Percentiles rank a stretch among this genome's conserved stretches.
Conservation (phyloP, 345 rosid genomes). For the Hirschfeldia incana region DNA sequence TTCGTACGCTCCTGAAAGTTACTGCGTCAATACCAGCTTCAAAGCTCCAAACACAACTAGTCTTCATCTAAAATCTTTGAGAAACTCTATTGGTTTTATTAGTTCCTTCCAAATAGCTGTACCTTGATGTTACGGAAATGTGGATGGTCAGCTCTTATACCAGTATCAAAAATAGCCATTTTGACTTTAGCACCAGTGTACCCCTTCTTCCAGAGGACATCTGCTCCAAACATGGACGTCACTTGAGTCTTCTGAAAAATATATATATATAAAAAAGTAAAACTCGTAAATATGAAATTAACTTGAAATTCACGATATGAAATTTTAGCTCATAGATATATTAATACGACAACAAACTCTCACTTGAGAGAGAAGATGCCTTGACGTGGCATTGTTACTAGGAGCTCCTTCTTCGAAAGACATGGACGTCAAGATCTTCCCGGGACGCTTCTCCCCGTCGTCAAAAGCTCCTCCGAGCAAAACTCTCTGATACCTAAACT, state of each 20-base stretch:
- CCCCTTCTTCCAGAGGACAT: conserved; percentile 86
- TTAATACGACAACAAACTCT: neutral
- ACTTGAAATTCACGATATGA: neutral
- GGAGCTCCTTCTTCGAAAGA: conserved; percentile 56
- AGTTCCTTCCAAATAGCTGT: conserved; percentile 15
- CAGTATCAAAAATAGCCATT: conserved; percentile 99
- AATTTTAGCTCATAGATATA: neutral
- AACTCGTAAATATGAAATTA: conserved; percentile 25
- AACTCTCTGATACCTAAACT: conserved; percentile 63
- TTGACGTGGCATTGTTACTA: conserved; percentile 42
- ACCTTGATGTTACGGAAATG: conserved; percentile 98
- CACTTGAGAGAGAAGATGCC: conserved; percentile 71
- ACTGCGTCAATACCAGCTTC: conserved; percentile 41
- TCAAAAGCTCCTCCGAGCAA: conserved; percentile 40
- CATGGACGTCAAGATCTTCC: conserved; percentile 84
- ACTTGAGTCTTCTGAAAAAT: conserved; percentile 75
- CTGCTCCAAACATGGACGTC: conserved; percentile 95
- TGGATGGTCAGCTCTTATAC: conserved; percentile 87
- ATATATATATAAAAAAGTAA: neutral
- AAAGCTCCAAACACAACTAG: conserved; percentile 15
- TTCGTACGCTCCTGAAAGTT: conserved; percentile 87
- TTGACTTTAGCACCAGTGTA: conserved; percentile 89
- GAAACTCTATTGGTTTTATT: neutral
- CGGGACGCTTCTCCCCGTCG: conserved; percentile 75
- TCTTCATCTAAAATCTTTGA: too few relatives aligned